Evolutionary conservation across 257 asterid genomes (phyloP).

Genomic region (Schizonepeta tenuifolia): DNA sequence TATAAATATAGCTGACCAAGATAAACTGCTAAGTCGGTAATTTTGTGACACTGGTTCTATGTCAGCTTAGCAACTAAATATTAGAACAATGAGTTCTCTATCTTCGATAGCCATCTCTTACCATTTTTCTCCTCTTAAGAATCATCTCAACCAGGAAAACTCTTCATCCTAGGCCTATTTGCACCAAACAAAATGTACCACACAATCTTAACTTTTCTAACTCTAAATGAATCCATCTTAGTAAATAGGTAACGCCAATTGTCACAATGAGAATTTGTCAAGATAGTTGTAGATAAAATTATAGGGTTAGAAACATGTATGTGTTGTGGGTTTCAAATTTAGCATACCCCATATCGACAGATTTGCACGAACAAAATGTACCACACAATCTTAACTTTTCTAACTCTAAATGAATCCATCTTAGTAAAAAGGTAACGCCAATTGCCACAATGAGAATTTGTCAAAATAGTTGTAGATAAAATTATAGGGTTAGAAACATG

Average conservation of each 20-base stretch:
- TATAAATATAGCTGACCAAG: not conserved
- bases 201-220: not conserved
- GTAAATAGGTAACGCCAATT: not conserved
- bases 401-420: not conserved
- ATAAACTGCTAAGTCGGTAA: not conserved
- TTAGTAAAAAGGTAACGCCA: not conserved
- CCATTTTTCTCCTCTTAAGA: not conserved
- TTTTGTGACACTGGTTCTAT: not conserved
- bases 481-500: not conserved
- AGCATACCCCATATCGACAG: slow-evolving; percentile 58
- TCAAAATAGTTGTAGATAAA: not conserved
- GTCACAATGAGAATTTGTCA: not conserved
- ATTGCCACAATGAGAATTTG: not conserved
- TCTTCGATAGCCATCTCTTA: slow-evolving; percentile 9
- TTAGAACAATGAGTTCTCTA: not conserved
- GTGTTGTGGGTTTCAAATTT: too few species aligned
- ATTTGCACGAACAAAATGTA: not conserved
- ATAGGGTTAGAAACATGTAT: not conserved
- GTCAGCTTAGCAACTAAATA: slow-evolving; percentile 15
- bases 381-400: not conserved
- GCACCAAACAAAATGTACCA: slow-evolving; percentile 3
- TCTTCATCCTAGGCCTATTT: slow-evolving; percentile 20
- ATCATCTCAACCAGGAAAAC: slow-evolving; percentile 5
- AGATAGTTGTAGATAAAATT: not conserved
- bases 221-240: slow-evolving; percentile 3